Conservation (phyloP, 2,329 filamentous ascomycete species). For the Ascochyta rabiei region DNA sequence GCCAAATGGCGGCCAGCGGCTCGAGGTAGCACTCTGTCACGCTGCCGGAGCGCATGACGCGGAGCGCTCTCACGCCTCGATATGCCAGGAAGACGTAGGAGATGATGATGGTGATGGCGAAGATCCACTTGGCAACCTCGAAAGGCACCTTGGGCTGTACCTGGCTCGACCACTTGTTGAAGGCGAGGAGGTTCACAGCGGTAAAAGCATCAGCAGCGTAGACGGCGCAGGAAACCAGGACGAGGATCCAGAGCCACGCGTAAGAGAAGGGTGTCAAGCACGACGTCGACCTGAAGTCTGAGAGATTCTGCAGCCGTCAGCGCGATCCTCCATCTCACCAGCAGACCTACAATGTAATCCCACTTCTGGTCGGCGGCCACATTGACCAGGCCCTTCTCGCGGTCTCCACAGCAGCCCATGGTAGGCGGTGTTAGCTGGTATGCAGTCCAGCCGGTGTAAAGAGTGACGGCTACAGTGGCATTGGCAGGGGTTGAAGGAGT, state of each 20-base stretch:
- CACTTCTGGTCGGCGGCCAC: constrained; percentile 66
- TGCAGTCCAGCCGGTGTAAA: constrained; percentile 48
- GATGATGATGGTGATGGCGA: constrained; percentile 87
- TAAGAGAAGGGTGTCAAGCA: constrained; percentile 82
- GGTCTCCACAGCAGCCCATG: constrained; percentile 49
- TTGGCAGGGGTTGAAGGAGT: constrained; percentile 21
- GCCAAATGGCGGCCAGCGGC: constrained; percentile 80
- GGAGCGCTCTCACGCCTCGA: constrained; percentile 78
- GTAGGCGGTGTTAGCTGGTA: constrained; percentile 35
- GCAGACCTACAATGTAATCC: constrained; percentile 79
- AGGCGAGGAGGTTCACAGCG: constrained; percentile 85
- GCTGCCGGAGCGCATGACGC: constrained; percentile 82
- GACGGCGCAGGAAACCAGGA: constrained; percentile 79
- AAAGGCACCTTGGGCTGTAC: constrained; percentile 80
- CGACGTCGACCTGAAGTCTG: constrained; percentile 83
- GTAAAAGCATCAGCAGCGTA: constrained; percentile 93
- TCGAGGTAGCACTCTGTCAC: constrained; percentile 93
- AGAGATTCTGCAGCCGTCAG: constrained; percentile 50
- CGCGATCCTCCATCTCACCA: neutral
- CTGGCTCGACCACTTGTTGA: constrained; percentile 85
- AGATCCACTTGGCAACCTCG: constrained; percentile 89
- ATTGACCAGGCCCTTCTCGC: constrained; percentile 42
- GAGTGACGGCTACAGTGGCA: constrained; percentile 41
- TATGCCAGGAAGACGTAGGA: constrained; percentile 83
- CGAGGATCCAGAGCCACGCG: constrained; percentile 79